Evolutionary conservation across 306 rosid species (phyloP).

Genomic region (Inga laurina): DNA sequence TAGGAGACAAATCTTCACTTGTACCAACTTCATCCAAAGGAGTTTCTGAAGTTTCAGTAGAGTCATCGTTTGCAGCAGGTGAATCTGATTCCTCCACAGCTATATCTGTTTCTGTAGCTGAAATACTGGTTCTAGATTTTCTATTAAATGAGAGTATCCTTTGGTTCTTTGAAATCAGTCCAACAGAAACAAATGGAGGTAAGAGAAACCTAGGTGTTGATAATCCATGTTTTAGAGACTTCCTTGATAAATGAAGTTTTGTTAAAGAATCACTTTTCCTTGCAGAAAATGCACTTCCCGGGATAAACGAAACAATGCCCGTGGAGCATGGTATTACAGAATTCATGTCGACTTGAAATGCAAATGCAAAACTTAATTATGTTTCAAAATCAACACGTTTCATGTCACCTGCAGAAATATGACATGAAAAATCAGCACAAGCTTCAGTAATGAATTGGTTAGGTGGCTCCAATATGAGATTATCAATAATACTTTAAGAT

Average conservation of each 20-base stretch:
- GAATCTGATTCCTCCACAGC: conserved; percentile 70
- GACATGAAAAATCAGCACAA: conserved; percentile 9
- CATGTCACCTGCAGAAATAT: conserved; percentile 43
- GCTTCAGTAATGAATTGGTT: not conserved
- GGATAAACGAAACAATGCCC: conserved; percentile 68
- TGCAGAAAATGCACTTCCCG: conserved; percentile 60
- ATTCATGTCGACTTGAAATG: conserved; percentile 57
- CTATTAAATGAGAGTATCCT: conserved; percentile 42
- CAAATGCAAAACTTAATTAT: conserved; percentile 27
- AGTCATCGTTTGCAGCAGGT: conserved; percentile 50
- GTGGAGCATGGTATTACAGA: conserved; percentile 67
- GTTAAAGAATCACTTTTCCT: conserved; percentile 56
- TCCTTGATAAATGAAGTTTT: conserved; percentile 60
- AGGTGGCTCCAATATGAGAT: not conserved
- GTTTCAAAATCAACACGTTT: conserved; percentile 41
- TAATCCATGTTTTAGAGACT: conserved; percentile 42
- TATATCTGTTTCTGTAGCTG: conserved; percentile 77
- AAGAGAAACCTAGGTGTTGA: conserved; percentile 54
- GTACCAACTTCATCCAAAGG: conserved; percentile 44
- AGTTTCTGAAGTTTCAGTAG: conserved; percentile 45
- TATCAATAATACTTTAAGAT: not conserved
- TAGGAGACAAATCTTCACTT: conserved; percentile 44
- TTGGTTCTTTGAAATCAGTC: conserved; percentile 55
- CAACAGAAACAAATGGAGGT: conserved; percentile 54
- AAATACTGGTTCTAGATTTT: conserved; percentile 51